These are phyloP conservation scores for Raphanus raphanistrum DNA, from an alignment of 345 rosid genomes.

Conservation along the genomic window DNA sequence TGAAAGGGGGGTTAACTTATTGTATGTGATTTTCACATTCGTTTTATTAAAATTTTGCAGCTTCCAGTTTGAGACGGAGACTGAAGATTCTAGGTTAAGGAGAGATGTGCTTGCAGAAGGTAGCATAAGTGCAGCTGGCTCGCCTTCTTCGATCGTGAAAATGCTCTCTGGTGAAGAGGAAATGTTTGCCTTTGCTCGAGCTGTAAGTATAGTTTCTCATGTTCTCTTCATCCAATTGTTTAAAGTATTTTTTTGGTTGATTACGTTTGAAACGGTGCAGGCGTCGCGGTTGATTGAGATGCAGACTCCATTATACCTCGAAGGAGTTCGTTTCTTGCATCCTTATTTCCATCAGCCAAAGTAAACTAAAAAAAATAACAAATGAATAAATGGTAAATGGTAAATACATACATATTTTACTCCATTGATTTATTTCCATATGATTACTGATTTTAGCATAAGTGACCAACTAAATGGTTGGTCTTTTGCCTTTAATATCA, in stretches of 20 bases:
- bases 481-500: not conserved
- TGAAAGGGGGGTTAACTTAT: not conserved
- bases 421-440: not conserved
- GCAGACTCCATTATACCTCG: conserved; percentile 81
- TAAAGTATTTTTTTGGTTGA: not conserved
- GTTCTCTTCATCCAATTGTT: not conserved
- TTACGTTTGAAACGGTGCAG: conserved; percentile 43
- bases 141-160: conserved; percentile 63
- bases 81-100: conserved; percentile 74
- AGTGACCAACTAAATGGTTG: conserved; percentile 4
- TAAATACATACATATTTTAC: not conserved
- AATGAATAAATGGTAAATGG: not conserved
- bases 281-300: conserved; percentile 86
- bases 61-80: conserved; percentile 92
- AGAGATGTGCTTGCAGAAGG: conserved; percentile 77
- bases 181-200: conserved; percentile 89
- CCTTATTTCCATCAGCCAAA: conserved; percentile 57
- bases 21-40: not conserved
- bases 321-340: conserved; percentile 66
- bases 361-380: conserved; percentile 8
- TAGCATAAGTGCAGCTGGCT: conserved; percentile 63
- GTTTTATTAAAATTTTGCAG: conserved; percentile 38
- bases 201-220: conserved; percentile 55
- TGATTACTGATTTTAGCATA: conserved; percentile 9
- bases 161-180: conserved; percentile 90